Evolutionary conservation across 352 stramenopile species (phyloP), one percentile per base, ranked within the genome.

Genomic region (Phytopythium delawarense): DNA sequence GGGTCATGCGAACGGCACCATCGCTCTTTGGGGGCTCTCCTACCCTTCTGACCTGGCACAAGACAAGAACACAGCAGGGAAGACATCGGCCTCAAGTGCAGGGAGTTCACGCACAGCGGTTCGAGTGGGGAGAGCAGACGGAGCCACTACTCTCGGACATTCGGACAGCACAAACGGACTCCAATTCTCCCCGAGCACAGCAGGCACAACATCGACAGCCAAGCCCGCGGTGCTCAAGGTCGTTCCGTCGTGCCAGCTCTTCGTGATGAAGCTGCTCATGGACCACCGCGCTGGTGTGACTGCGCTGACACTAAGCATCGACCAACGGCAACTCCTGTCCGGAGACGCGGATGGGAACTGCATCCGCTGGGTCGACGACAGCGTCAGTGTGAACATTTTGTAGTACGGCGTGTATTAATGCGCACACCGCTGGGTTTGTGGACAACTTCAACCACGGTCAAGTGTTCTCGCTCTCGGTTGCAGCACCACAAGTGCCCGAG

Each of bases 291-390:
- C 65, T 0, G 70, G 69, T 16, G 81, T 93, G 53, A 92, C 84
- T 3, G 72, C 82, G 7, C 63, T 93, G 1, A 81, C 70, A 6
- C 51, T 93, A 12, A 73, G 76, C 15, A 25, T 49, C 0, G 82
- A 93, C 25, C 84, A 93, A 55, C 75, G 84, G 0, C 82, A 93
- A 60, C 42, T 93, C 9, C 60, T 91, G 32, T 91, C 84, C 4
- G 79, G 75, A 2, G 84, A 93, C 55, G 69, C 63, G 0, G 81
- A 91, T 40, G 84, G 84, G 0, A 75, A 78, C 32, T 92, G 82
- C 56, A 91, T 91, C 53, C 81, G 82, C n/a, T 93, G 84, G 84
- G 63, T 90, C 9, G 84, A 94, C 59, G 84, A 92, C 53, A 94
- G 82, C 59, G 71, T 89, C 51, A 87, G 75, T 42, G 75, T 71